phyloP scores from a whole-genome alignment of 495 filamentous ascomycete genomes.

The Penicillium argentinense region DNA sequence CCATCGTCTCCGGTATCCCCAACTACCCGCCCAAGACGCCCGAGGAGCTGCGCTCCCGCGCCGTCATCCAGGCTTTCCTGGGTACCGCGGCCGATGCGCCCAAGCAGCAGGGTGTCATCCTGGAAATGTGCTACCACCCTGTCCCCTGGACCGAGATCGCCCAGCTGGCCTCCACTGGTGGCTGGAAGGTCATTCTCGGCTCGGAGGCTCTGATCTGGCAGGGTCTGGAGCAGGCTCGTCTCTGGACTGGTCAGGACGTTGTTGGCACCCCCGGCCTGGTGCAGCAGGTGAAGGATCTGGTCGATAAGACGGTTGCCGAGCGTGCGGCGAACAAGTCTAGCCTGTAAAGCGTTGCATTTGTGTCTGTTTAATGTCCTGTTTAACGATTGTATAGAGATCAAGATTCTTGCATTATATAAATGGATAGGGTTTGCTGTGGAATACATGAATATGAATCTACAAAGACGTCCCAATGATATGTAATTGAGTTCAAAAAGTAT shows the following conservation, averaged over 20 bases:
- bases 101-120: slow-evolving; percentile 59
- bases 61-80: slow-evolving; percentile 57
- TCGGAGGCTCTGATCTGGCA: slow-evolving; percentile 76
- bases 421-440: slow-evolving; percentile 17
- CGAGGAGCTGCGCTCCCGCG: slow-evolving; percentile 56
- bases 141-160: slow-evolving; percentile 64
- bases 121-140: slow-evolving; percentile 83
- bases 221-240: slow-evolving; percentile 67
- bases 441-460: slow-evolving; percentile 12
- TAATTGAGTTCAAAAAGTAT: too few species aligned
- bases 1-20: slow-evolving; percentile 66
- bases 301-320: slow-evolving; percentile 43
- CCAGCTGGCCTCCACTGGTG: slow-evolving; percentile 50
- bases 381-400: slow-evolving; percentile 32
- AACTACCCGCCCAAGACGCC: slow-evolving; percentile 64
- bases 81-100: slow-evolving; percentile 20
- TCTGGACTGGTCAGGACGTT: slow-evolving; percentile 59
- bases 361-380: slow-evolving; percentile 13
- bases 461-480: background rate
- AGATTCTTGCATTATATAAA: slow-evolving; percentile 29
- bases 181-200: slow-evolving; percentile 69
- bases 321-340: slow-evolving; percentile 28
- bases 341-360: slow-evolving; percentile 22
- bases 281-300: slow-evolving; percentile 49
- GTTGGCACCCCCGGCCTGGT: slow-evolving; percentile 53